Percentiles rank a stretch among this genome's conserved stretches.
Conservation (phyloP, 768 basidiomycete genomes). For the Ephemerocybe angulata region DNA sequence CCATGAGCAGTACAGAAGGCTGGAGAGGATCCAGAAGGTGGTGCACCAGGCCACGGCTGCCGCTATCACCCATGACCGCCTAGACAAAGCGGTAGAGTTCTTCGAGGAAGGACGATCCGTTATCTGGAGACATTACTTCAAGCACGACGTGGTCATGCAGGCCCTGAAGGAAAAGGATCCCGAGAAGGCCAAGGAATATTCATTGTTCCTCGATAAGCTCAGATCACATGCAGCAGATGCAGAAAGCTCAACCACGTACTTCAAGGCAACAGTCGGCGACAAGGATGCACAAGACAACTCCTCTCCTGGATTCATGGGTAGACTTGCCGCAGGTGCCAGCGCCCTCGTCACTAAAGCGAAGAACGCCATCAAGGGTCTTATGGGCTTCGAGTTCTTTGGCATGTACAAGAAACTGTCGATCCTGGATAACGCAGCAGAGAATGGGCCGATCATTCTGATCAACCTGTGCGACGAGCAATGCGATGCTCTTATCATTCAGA, state of each 20-base stretch:
- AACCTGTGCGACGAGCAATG: background rate
- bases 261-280: background rate
- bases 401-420: background rate
- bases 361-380: background rate
- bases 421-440: background rate
- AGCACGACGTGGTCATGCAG: background rate
- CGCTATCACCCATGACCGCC: background rate
- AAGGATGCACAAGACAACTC: background rate
- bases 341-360: no score
- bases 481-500: background rate
- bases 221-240: background rate
- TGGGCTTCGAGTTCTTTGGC: background rate
- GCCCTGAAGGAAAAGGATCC: background rate
- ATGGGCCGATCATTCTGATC: background rate
- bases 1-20: conserved; percentile 4
- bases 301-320: background rate
- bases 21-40: conserved; percentile 7
- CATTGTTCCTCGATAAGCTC: background rate
- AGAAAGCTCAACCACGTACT: background rate
- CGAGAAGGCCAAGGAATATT: background rate
- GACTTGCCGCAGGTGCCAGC: no score
- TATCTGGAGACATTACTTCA: conserved; percentile 7
- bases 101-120: conserved; percentile 5
- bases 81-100: conserved; percentile 3
- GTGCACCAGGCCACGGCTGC: background rate